Evolutionary conservation across 495 filamentous ascomycete species (phyloP), one percentile per base, ranked within the genome.

Genomic region (Parathielavia hyrcaniae): DNA sequence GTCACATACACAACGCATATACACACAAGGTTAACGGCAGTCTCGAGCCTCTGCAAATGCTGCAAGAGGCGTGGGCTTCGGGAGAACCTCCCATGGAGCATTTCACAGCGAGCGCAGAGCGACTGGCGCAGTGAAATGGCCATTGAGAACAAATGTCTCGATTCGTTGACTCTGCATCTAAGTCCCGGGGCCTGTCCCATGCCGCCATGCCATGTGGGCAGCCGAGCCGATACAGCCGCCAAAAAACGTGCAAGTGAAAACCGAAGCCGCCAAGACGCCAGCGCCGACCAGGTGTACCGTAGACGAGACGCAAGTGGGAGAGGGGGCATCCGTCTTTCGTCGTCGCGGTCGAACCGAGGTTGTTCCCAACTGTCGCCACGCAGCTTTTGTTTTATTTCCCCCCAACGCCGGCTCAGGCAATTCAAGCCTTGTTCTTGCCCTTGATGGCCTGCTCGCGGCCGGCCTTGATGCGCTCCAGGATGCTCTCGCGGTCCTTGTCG

Each of bases 401-500:
- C 41, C 57, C 13, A 35, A 40, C 30, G 5, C 36, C 14, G 17
- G 23, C 45, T 45, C 40, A 36, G 30, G 39, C 17, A 19, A 36
- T 64, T 66, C 67, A 69, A 40, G 64, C 66, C 19, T 26, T 60
- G 58, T 50, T 58, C 64, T 67, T 69, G 64, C 70, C 75, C 77
- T 83, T 83, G 51, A 70, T 68, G 53, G 74, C 78, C 67, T 81
- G 80, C 79, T 91, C 87, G 65, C 89, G 83, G 66, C 89, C 88
- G 66, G 83, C 77, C 70, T 79, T 82, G 71, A 85, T 86, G 75
- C 92, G 85, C 79, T 90, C 90, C 55, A 97, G 81, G 71, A 97
- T 93, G 73, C 79, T 79, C 81, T 97, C 92, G 67, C 93, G 88
- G 78, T 99, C 93, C 86, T 96, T 95, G 79, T 96, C 90, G 65